Evolutionary conservation across 345 rosid genomes (phyloP).

Genomic region (Salix dunnii): DNA sequence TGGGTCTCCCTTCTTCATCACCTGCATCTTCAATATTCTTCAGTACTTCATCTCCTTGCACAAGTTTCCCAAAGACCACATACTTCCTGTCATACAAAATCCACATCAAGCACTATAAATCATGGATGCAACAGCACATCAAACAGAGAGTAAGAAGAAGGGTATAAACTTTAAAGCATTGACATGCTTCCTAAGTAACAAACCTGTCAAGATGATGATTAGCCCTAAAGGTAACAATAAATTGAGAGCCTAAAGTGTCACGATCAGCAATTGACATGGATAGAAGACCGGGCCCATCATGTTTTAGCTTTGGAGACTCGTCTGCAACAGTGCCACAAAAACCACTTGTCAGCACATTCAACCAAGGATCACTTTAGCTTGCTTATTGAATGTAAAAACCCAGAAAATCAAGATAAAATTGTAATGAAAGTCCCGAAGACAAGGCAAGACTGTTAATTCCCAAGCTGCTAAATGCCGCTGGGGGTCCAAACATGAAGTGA

Average conservation of each 20-base stretch:
- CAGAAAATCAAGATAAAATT: background rate
- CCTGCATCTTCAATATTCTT: conserved; percentile 81
- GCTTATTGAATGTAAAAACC: background rate
- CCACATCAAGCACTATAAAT: background rate
- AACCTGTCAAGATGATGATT: conserved; percentile 83
- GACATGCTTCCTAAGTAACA: background rate
- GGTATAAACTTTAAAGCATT: background rate
- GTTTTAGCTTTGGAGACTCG: conserved; percentile 76
- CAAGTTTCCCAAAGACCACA: conserved; percentile 90
- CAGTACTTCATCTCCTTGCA: conserved; percentile 71
- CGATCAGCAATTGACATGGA: conserved; percentile 82
- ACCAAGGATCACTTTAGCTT: no score
- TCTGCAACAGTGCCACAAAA: conserved; percentile 46
- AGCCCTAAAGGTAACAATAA: conserved; percentile 71
- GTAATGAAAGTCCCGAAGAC: background rate
- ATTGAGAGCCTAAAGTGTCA: conserved; percentile 81
- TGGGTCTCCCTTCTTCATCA: conserved; percentile 74
- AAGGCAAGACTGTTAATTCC: background rate
- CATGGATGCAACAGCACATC: background rate
- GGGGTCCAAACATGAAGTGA: background rate
- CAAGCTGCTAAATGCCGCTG: background rate
- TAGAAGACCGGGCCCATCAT: conserved; percentile 76
- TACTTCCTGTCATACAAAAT: conserved; percentile 46
- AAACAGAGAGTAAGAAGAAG: background rate
- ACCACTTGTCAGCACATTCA: conserved; percentile 9